These are phyloP conservation scores for Penicillium sp. DNA, from an alignment of 2,329 filamentous ascomycete species.

Conservation along the genomic window DNA sequence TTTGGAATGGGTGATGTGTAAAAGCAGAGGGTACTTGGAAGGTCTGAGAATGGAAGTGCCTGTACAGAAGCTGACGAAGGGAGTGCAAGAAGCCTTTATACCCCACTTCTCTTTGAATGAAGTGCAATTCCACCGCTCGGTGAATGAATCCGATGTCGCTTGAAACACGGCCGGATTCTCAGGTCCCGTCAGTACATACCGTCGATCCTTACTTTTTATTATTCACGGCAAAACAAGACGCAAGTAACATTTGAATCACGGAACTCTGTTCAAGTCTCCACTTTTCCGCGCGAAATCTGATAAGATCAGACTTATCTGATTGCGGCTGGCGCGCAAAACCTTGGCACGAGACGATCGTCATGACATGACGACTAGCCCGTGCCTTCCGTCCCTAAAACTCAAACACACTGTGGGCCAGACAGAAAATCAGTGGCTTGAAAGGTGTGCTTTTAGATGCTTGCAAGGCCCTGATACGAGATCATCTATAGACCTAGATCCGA, in stretches of 20 bases:
- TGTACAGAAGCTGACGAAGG: not conserved
- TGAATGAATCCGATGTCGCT: not conserved
- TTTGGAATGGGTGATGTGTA: not conserved
- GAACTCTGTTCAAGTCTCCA: not conserved
- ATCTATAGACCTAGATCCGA: too few relatives aligned
- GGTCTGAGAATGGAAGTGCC: not conserved
- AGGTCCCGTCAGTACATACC: not conserved
- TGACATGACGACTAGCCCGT: constrained; percentile 1
- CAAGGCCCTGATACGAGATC: too few relatives aligned
- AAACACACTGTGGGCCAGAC: too few relatives aligned
- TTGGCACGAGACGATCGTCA: not conserved
- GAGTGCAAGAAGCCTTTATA: not conserved
- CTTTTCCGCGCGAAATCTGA: not conserved
- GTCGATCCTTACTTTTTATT: not conserved
- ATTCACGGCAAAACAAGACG: not conserved
- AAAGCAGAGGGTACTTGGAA: not conserved
- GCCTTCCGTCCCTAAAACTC: not conserved
- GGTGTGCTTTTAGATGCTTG: too few relatives aligned
- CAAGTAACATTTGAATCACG: not conserved
- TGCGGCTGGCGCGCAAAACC: not conserved
- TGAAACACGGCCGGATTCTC: not conserved
- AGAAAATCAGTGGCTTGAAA: too few relatives aligned
- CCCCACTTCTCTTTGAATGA: not conserved
- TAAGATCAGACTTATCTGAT: constrained; percentile 1
- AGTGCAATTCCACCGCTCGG: not conserved